Conservation (phyloP, 208 protist species). For the Trypanosoma congolense region DNA sequence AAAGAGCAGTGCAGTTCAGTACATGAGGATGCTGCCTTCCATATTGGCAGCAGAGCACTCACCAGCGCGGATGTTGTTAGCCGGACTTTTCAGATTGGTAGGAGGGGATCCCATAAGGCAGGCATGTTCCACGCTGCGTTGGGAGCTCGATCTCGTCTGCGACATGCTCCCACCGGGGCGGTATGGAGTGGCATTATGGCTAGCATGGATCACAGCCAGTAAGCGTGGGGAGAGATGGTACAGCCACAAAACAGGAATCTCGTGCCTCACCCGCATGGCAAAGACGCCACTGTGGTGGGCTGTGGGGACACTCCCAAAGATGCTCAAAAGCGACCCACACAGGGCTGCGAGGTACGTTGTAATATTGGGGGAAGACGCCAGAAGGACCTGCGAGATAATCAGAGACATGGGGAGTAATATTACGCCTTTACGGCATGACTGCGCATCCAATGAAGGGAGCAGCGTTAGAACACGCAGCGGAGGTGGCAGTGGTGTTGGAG, state of each 20-base stretch:
- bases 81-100: neutral
- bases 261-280: neutral
- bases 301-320: conserved; percentile 6
- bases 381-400: neutral
- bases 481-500: neutral
- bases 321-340: conserved; percentile 4
- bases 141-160: neutral
- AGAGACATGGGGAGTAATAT: conserved; percentile 2
- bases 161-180: neutral
- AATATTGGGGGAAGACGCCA: neutral
- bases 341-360: conserved; percentile 2
- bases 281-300: conserved; percentile 1
- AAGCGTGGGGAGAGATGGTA: conserved; percentile 7
- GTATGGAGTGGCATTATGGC: conserved; percentile 2
- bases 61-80: conserved; percentile 3
- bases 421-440: conserved; percentile 1
- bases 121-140: neutral
- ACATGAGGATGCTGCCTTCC: neutral
- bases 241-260: conserved; percentile 10
- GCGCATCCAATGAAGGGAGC: conserved; percentile 5
- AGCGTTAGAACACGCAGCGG: neutral
- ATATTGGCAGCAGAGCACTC: neutral
- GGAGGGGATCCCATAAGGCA: neutral
- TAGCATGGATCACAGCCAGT: conserved; percentile 4
- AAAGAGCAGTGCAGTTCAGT: conserved; percentile 8